Evolutionary conservation across 306 rosid genomes (phyloP), one percentile per base, ranked within the genome.

Genomic region (Hylodesmum podocarpum): DNA sequence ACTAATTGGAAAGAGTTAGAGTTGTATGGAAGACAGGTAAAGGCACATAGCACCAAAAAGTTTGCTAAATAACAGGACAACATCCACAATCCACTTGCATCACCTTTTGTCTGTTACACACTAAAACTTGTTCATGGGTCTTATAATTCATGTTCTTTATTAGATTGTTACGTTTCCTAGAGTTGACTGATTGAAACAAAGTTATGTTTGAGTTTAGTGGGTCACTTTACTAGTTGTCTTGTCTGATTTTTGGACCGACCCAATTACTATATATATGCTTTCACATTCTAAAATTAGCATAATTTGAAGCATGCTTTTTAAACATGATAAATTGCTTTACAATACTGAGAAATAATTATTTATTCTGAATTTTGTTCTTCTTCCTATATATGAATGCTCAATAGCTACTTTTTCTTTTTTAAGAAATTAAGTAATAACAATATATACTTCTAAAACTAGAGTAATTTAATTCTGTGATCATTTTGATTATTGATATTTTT

Each of bases 21-120:
- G 36, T 70, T 50, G 69, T 72, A 78, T 82, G 81, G 86, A 72
- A 78, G 72, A 82, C 62, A 76, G 78, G 66, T 46, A 72, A 72
- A 72, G 34, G 86, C 83, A 77, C 50, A 28, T 14, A 68, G 63
- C 3, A 75, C 55, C 73, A 61, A 81, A 67, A 66, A 18, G 72
- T 74, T 74, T 11, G 57, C 62, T 21, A 66, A 73, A 6, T 44
- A 66, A 15, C 1, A 59, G 54, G 78, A 61, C 22, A 49, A 4
- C 67, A 74, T 80, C 18, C 39, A 54, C 81, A 59, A 33, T 21
- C 75, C 40, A 66, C 66, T 65, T 76, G 44, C 74, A 76, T 31
- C 1, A 61, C 8, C 34, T 73, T 73, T 28, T 74, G 67, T 72
- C 55, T 34, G 33, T 33, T 70, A 50, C 41, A 58, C 66, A 29